Evolutionary conservation across 2,329 filamentous ascomycete species (phyloP).

Genomic region (Pseudopyricularia cyperi): DNA sequence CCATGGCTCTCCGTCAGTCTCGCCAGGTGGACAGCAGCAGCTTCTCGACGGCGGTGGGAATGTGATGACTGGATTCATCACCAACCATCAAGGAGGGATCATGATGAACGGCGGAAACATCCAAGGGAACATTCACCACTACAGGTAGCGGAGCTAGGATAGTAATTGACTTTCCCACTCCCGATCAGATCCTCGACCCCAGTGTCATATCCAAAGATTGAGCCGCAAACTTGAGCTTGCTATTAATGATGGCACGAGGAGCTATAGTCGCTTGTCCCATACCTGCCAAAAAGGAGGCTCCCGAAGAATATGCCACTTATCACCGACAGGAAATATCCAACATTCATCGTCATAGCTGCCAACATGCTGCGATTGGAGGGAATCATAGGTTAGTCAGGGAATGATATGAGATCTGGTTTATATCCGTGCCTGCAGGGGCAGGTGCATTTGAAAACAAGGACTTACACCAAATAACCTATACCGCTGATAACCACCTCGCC

Average conservation of each 20-base stretch:
- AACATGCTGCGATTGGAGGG: constrained; percentile 53
- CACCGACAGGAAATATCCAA: constrained; percentile 66
- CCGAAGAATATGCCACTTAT: constrained; percentile 70
- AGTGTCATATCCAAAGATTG: too few species aligned
- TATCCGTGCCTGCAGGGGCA: not conserved
- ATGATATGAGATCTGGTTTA: not conserved
- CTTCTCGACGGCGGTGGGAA: not conserved
- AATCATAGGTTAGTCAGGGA: not conserved
- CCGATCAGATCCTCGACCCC: too few species aligned
- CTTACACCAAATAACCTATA: constrained; percentile 77
- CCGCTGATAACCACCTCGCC: constrained; percentile 62
- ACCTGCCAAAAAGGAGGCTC: constrained; percentile 68
- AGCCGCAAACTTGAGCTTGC: too few species aligned
- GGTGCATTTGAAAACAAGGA: constrained; percentile 17
- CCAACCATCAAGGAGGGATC: not conserved
- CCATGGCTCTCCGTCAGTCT: not conserved
- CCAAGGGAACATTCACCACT: not conserved
- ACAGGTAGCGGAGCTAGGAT: too few species aligned
- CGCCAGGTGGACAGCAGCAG: not conserved
- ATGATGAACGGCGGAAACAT: not conserved
- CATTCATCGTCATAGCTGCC: constrained; percentile 75
- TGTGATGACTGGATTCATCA: not conserved
- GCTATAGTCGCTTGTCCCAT: constrained; percentile 12
- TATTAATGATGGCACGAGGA: not conserved
- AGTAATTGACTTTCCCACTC: too few species aligned